Conservation (phyloP, 768 basidiomycete genomes). For the Leccinellum albellum region DNA sequence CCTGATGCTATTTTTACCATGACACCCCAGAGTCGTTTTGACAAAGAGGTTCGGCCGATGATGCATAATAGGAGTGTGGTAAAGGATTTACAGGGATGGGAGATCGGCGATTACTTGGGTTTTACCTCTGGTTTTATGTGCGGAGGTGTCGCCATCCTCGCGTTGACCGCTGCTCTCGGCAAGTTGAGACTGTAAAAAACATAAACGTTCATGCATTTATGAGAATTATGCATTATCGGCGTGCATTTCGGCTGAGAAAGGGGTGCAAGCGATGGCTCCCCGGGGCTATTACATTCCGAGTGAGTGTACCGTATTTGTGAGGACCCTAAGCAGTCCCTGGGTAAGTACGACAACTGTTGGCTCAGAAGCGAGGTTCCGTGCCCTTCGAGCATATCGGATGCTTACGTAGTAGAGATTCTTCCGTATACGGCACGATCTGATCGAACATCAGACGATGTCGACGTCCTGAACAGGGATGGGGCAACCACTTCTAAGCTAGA, state of each 20-base stretch:
- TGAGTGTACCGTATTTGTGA: no score
- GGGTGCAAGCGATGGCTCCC: not conserved
- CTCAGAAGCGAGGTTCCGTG: not conserved
- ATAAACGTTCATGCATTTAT: not conserved
- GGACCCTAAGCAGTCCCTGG: not conserved
- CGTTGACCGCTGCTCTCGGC: conserved; percentile 1
- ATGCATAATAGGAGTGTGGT: not conserved
- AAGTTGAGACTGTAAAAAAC: conserved; percentile 3
- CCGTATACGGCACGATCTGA: not conserved
- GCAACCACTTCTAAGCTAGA: not conserved
- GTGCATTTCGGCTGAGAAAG: not conserved
- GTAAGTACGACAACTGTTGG: not conserved
- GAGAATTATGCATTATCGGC: not conserved
- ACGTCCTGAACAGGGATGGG: not conserved
- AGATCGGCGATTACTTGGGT: conserved; percentile 3
- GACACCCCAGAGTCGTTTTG: conserved; percentile 16
- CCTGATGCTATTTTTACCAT: conserved; percentile 16
- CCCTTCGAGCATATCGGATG: not conserved
- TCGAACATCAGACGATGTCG: not conserved
- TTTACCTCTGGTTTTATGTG: conserved; percentile 19
- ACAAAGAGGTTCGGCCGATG: conserved; percentile 15
- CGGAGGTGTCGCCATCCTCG: conserved; percentile 5
- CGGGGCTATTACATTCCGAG: not conserved
- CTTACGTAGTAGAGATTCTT: not conserved
- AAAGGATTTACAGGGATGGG: not conserved